Base-by-base conservation (phyloP, 257 asterid genomes). In the Coffea eugenioides region DNA sequence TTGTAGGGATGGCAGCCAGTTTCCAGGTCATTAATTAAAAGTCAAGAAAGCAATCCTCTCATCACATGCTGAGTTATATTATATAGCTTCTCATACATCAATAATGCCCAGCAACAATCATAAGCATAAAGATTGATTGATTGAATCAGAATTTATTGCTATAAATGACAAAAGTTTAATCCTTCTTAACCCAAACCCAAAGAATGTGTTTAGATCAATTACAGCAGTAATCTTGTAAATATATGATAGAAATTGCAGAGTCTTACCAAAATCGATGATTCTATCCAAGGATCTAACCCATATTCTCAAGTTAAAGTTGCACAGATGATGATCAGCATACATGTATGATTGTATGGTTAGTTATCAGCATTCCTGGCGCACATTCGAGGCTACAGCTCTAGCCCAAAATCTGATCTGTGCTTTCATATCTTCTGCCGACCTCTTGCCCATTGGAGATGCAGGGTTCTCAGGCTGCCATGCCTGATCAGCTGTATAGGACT, bases 381-480 rank as follows among this genome's bases (percentile, higher is more conserved):
- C 97, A 74, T 93, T 93, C 77, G 98, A 92, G 46, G 99, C 99
- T 81, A 95, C 97, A 57, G 96, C 92, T 85, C 98, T 85, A 5
- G 99, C 99, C 99, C 99, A 95, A 56, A 92, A 95, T 88, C 83
- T 95, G 74, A 95, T 91, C 83, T 91, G 96, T 59, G 88, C 94
- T 88, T 95, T 95, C 97, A 92, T 87, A 79, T 91, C 95, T 59
- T 90, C 95, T 31, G 82, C 82, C 45, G 95, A 86, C 56, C 77
- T 89, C 83, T 85, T 89, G 36, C 86, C 87, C 75, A 88, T 86
- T 73, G 86, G 89, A 31, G 90, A 83, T 34, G 73, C 45, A 0
- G 91, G 77, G 34, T 76, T 82, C 34, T 78, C 79, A 16, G 73
- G 80, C 49, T 64, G 80, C 89, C 89, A 80, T 66, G 68, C 79